Percentiles rank a stretch among this genome's conserved stretches.
Conservation (phyloP, 192 early-diverging fungal genomes). For the Entomortierella beljakovae region DNA sequence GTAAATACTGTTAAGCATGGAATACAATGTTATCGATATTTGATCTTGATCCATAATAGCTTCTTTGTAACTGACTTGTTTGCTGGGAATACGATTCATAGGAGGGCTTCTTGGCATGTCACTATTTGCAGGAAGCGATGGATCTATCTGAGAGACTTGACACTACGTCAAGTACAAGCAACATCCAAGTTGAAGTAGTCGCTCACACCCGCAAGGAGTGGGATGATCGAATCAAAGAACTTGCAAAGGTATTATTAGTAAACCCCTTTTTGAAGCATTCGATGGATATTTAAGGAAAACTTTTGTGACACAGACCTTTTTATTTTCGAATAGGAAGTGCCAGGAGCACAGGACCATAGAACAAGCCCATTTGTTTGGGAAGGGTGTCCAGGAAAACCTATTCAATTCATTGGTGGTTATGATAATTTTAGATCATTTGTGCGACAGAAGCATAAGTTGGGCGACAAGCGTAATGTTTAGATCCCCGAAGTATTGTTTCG, state of each 20-base stretch:
- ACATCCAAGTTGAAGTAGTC: constrained; percentile 44
- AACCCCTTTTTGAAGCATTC: background rate
- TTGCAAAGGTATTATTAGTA: constrained; percentile 15
- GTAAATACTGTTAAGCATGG: constrained; percentile 9
- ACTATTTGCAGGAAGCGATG: constrained; percentile 47
- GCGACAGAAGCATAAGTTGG: constrained; percentile 25
- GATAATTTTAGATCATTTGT: constrained; percentile 39
- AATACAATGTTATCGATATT: too few species aligned
- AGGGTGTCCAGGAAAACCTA: constrained; percentile 31
- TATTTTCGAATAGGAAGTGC: constrained; percentile 21
- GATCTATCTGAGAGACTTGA: constrained; percentile 35
- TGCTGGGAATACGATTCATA: constrained; percentile 1
- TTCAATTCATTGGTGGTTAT: constrained; percentile 42
- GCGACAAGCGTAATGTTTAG: constrained; percentile 29
- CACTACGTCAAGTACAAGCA: constrained; percentile 41
- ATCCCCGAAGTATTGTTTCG: too few species aligned
- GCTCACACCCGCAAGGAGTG: constrained; percentile 45
- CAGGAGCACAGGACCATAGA: constrained; percentile 45
- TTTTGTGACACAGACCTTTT: background rate
- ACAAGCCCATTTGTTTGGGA: constrained; percentile 50
- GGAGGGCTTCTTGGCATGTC: constrained; percentile 45
- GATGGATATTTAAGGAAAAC: background rate
- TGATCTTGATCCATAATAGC: too few species aligned
- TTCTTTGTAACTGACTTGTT: background rate
- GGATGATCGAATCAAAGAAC: constrained; percentile 25